Evolutionary conservation across 1,284 basidiomycete species (phyloP).

Genomic region (Schizophyllum amplum): DNA sequence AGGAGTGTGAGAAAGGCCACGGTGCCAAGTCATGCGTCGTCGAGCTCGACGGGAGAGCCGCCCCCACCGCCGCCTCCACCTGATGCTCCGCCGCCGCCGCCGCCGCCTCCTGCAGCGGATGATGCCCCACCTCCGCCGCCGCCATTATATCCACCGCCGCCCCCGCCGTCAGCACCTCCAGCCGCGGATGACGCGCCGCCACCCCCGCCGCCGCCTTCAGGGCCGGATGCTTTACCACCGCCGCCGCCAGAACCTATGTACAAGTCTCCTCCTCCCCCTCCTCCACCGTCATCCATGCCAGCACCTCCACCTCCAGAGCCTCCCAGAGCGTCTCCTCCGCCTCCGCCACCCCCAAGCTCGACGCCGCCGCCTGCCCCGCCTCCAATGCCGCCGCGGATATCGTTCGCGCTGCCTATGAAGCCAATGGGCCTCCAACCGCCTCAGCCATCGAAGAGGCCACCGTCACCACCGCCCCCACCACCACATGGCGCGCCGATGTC

Average conservation of each 20-base stretch:
- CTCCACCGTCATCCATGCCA: slow-evolving; percentile 10
- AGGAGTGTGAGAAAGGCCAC: background rate
- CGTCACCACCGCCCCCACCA: slow-evolving; percentile 17
- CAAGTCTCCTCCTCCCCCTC: slow-evolving; percentile 1
- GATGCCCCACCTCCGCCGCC: slow-evolving; percentile 7
- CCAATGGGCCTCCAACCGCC: slow-evolving; percentile 13
- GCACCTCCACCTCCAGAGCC: slow-evolving; percentile 15
- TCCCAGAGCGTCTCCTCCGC: slow-evolving; percentile 11
- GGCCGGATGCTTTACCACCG: slow-evolving; percentile 1
- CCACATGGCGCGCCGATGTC: no score
- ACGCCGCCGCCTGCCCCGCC: slow-evolving; percentile 14
- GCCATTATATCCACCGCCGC: slow-evolving; percentile 4
- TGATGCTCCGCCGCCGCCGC: background rate
- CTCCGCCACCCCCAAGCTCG: slow-evolving; percentile 2
- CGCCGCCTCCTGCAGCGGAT: background rate
- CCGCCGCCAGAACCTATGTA: slow-evolving; percentile 6
- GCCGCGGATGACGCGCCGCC: no score
- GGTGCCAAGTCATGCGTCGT: background rate
- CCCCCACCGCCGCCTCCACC: slow-evolving; percentile 6
- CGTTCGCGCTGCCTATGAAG: slow-evolving; percentile 4
- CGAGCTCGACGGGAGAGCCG: background rate
- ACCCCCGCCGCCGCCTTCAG: slow-evolving; percentile 4
- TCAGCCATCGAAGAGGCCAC: slow-evolving; percentile 10
- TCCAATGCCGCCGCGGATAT: slow-evolving; percentile 10
- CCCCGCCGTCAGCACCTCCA: slow-evolving; percentile 5